Base-by-base conservation (phyloP, 495 filamentous ascomycete species). In the Aspergillus taichungensis region DNA sequence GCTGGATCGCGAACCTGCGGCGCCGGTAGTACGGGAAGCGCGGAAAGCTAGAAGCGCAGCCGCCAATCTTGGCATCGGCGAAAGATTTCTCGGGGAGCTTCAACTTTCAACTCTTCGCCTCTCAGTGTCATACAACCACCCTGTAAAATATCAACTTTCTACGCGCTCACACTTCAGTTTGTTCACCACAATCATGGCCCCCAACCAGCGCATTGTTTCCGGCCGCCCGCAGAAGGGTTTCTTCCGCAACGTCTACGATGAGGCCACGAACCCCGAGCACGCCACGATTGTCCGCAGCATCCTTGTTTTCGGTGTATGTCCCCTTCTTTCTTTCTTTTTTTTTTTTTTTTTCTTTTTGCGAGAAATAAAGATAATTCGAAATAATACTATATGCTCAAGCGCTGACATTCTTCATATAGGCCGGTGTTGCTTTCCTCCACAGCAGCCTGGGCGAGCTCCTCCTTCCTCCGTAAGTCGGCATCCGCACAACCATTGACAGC, bases 361-460 rank as follows among this genome's bases (percentile, higher is more conserved):
- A 24, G 4, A 24, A 24, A 24, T 24, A 1, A 24, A 24, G 1
- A 24, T 2, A 24, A 2, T 2, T 24, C 1, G 4, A 24, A 24
- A 4, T 2, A 24, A 24, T 1, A 4, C 18, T 24, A 24, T 18
- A 12, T 18, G 6, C 14, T 24, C 6, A 13, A n/a, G 41, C 35
- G 6, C 13, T 34, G 11, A 11, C 38, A 8, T 47, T 10, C n/a
- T 18, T 28, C 8, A 8, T 37, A 11, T 53, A 88, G 84, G 79
- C 74, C 52, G 82, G 82, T 48, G 75, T 88, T 37, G 79, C 83
- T 39, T 85, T 88, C 69, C 69, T 88, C 51, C 73, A 81, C 57
- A 84, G 80, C 69, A 79, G 77, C 56, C 83, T 82, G 76, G 75
- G 76, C 74, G 84, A 87, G 68, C 71, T 83, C 57, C 70, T 88